Evolutionary conservation across 176 grass and related monocot species (phyloP), one percentile per base, ranked within the genome.

Genomic region (Rhynchospora pubera): DNA sequence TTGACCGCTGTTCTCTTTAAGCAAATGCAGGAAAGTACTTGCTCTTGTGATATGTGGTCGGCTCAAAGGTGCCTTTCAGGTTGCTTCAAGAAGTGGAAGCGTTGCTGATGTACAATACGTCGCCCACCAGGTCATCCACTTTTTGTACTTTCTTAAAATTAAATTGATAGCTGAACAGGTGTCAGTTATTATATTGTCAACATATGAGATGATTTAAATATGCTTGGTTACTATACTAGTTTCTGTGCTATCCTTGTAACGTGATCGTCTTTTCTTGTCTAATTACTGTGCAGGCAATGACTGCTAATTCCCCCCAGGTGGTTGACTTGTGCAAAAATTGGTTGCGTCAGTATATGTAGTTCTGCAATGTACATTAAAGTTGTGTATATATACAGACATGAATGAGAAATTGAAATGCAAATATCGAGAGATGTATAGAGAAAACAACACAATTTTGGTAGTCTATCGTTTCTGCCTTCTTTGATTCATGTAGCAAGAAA

Each of bases 81-180:
- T 94, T 91, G 95, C 95, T 78, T 93, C 95, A 48, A 85, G 90
- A 82, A 98, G 92, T 87, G 95, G 95, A 88, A 98, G 88, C 82
- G 85, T 98, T 66, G 95, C 95, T 51, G 95, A 98, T 85, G 92
- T 98, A 85, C 92, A 98, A 80, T 98, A 98, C 88, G 95, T 98
- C 84, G 90, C 95, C 57, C 95, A 98, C 88, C 92, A 97, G 94
- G 94, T 97, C 58, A 68, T 83, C 44, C 77, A 53, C 62, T 30
- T 85, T 46, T 58, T 14, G 74, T 57, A 60, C 28, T 69, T 69
- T 2, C 1, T 77, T 32, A 18, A 43, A 61, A 0, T 68, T 43
- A 42, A 68, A 16, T 43, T 66, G 63, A 66, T 30, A 67, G 6
- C 65, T 67, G 65, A 14, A 5, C 5, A 15, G 10, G 2, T 75